Percentiles rank a stretch among this genome's conserved stretches.
Evolutionary conservation across 805 yeast species (phyloP).

Genomic region (Blastobotrys americana): DNA sequence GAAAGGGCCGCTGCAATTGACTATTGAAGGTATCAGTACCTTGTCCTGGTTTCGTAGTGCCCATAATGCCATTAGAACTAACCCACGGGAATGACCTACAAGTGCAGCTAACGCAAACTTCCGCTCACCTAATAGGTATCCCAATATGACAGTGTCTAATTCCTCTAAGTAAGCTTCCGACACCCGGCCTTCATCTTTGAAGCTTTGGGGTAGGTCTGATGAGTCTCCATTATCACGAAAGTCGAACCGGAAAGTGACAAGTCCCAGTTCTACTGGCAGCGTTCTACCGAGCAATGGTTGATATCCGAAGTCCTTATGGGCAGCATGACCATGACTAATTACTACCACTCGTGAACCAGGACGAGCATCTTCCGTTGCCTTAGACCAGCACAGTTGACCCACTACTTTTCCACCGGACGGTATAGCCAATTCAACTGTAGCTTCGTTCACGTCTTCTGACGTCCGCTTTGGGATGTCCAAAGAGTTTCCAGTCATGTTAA

Average conservation of each 20-base stretch:
- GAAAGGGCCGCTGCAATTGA: constrained; percentile 63
- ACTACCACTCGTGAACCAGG: constrained; percentile 39
- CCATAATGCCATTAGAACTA: constrained; percentile 69
- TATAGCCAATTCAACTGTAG: not conserved
- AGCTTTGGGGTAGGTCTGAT: constrained; percentile 37
- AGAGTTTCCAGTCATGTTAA: too few relatives aligned
- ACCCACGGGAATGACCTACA: constrained; percentile 77
- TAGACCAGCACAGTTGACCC: constrained; percentile 15
- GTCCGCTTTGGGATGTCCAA: not conserved
- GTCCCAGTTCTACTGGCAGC: constrained; percentile 53
- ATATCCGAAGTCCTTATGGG: constrained; percentile 75
- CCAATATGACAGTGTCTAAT: constrained; percentile 28
- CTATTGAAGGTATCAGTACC: constrained; percentile 38
- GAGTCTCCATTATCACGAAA: constrained; percentile 83
- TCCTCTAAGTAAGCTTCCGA: constrained; percentile 41
- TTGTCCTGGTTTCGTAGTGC: constrained; percentile 35
- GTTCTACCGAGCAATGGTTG: constrained; percentile 54
- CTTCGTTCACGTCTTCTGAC: not conserved
- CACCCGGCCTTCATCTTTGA: constrained; percentile 43
- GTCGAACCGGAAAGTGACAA: constrained; percentile 67
- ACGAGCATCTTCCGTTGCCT: not conserved
- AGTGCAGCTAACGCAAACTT: constrained; percentile 47
- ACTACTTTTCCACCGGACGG: constrained; percentile 4
- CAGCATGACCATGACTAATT: constrained; percentile 77
- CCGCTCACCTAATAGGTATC: constrained; percentile 25